Conservation (phyloP, 306 rosid genomes). For the Leucaena leucocephala region DNA sequence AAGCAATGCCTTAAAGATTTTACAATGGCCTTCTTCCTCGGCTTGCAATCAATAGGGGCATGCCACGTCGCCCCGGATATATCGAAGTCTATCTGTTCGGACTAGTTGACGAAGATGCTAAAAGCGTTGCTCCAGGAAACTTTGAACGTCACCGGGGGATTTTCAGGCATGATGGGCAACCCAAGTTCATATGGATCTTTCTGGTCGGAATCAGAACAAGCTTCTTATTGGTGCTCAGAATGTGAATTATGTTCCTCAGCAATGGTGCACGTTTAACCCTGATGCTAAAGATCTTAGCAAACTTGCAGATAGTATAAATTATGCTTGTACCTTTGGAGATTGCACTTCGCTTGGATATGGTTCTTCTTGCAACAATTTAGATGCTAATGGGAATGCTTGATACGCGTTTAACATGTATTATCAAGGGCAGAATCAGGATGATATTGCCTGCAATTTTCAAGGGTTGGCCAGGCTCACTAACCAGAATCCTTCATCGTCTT, state of each 20-base stretch:
- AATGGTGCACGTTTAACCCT: conserved; percentile 84
- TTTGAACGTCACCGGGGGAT: conserved; percentile 98
- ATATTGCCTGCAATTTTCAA: conserved; percentile 74
- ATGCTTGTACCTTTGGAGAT: conserved; percentile 75
- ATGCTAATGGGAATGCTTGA: conserved; percentile 86
- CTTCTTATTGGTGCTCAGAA: conserved; percentile 60
- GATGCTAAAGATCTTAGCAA: conserved; percentile 64
- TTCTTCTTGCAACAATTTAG: conserved; percentile 81
- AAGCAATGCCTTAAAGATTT: conserved; percentile 70
- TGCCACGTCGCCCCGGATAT: conserved; percentile 68
- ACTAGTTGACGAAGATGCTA: conserved; percentile 83
- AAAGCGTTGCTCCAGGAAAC: conserved; percentile 79
- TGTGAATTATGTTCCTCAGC: conserved; percentile 64
- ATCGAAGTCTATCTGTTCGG: conserved; percentile 91
- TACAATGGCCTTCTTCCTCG: conserved; percentile 82
- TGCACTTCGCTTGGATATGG: conserved; percentile 93
- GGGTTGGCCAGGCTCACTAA: conserved; percentile 78
- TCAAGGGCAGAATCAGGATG: conserved; percentile 80
- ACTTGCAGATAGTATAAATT: conserved; percentile 79
- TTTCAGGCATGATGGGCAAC: conserved; percentile 84
- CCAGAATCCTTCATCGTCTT: conserved; percentile 61
- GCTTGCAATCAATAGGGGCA: conserved; percentile 71
- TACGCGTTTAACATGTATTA: conserved; percentile 92
- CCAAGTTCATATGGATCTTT: conserved; percentile 68
- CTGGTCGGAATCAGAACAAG: conserved; percentile 70